Base-by-base conservation (phyloP, 768 basidiomycete species). In the Russula vinacea region DNA sequence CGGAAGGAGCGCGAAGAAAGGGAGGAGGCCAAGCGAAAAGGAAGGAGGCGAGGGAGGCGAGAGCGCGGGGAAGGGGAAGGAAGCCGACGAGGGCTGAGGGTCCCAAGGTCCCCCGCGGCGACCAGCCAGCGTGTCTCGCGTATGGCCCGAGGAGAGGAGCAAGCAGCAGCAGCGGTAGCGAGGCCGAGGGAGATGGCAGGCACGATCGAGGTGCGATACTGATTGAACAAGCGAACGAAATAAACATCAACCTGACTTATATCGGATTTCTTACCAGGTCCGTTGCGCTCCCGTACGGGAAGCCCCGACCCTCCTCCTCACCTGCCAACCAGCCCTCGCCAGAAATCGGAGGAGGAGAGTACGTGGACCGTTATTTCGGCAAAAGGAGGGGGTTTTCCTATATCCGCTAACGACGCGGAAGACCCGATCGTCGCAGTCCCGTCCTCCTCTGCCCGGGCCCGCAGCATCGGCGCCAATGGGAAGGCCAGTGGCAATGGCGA, bases 1-100 rank as follows among this genome's bases (percentile, higher is more conserved):
- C n/a, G 14, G 54, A 26, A 22, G 14, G 60, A 62, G 51, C 29
- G 17, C 16, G 35, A 56, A 26, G 29, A 52, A n/a, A n/a, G n/a
- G n/a, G 47, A 33, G 7, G 37, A 56, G 44, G 44, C 53, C 17
- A 58, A 16, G 32, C 45, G 11, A 24, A 32, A 22, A 22, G 50
- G 24, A 6, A 35, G 11, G 40, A n/a, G 16, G 16, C 1, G 19
- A 29, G 22, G 32, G 32, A 24, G 51, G 14, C 5, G 29, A 29
- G 29, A 29, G n/a, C 29, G 29, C 5, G 42, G 16, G n/a, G 24
- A 5, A 22, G 13, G 0, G 1, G n/a, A 37, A 33, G 26, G 39
- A 24, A 47, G 2, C 16, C n/a, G 0, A 26, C 29, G 5, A 10
- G 9, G 29, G 26, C 8, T 1, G 49, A 50, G 10, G 10, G 19